Conservation (phyloP, 2,329 filamentous ascomycete genomes). For the Helicocarpus griseus region DNA sequence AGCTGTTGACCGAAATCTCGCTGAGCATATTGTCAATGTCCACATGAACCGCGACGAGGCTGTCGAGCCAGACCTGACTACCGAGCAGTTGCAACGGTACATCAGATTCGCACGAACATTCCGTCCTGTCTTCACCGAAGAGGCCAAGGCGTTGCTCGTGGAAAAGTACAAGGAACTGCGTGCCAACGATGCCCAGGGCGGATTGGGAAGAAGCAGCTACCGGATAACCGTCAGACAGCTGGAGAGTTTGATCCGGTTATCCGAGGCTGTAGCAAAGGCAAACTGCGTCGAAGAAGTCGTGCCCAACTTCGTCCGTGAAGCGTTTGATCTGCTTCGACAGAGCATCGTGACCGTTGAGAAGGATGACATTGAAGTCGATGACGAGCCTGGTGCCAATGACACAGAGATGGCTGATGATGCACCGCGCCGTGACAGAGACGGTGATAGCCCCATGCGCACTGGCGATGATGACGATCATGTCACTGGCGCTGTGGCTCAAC, state of each 20-base stretch:
- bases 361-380: conserved; percentile 90
- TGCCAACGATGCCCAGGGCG: conserved; percentile 86
- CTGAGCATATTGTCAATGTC: conserved; percentile 87
- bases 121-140: conserved; percentile 80
- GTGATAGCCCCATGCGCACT: conserved; percentile 46
- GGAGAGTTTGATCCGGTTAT: conserved; percentile 89
- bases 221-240: conserved; percentile 94
- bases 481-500: conserved; percentile 19
- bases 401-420: conserved; percentile 35
- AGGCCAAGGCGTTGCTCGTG: conserved; percentile 76
- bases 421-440: conserved; percentile 35
- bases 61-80: conserved; percentile 86
- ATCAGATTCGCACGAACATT: conserved; percentile 95
- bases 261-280: conserved; percentile 95
- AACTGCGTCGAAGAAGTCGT: conserved; percentile 91
- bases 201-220: conserved; percentile 89
- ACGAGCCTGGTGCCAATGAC: conserved; percentile 51
- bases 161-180: conserved; percentile 92
- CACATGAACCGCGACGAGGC: conserved; percentile 90
- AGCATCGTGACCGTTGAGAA: conserved; percentile 98
- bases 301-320: conserved; percentile 77
- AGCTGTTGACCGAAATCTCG: conserved; percentile 76
- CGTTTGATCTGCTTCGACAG: conserved; percentile 80
- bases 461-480: conserved; percentile 36
- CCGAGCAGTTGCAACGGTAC: conserved; percentile 91